These are phyloP conservation scores for Neoboletus magnificus DNA, from an alignment of 768 basidiomycete species.

Conservation along the genomic window DNA sequence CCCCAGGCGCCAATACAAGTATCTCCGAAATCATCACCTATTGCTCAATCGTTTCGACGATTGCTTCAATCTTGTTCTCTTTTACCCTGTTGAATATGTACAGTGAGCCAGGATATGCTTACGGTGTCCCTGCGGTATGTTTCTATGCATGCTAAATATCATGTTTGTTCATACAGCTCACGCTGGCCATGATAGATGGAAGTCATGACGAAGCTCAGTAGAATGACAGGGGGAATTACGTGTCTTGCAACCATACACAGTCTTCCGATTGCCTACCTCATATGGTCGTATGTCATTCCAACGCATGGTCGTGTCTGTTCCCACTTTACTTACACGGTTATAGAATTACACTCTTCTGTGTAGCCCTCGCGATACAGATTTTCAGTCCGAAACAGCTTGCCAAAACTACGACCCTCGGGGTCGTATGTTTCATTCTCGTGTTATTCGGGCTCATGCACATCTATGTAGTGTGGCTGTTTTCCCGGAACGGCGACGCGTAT, in stretches of 20 bases:
- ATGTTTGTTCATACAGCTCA: background rate
- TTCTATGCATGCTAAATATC: background rate
- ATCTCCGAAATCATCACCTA: background rate
- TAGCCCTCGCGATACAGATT: slow-evolving; percentile 7
- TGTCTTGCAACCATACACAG: slow-evolving; percentile 14
- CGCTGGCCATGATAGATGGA: background rate
- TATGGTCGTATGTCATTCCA: slow-evolving; percentile 13
- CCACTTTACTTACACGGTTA: background rate
- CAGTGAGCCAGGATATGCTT: background rate
- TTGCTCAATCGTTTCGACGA: background rate
- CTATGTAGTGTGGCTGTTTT: too few relatives aligned
- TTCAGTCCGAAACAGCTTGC: background rate
- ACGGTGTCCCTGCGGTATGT: background rate
- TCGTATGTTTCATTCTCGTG: background rate
- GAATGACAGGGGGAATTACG: background rate
- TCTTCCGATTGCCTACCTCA: slow-evolving; percentile 9
- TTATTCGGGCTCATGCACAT: background rate
- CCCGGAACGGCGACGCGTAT: too few relatives aligned
- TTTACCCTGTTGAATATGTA: background rate
- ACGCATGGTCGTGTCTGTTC: background rate
- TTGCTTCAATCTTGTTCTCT: background rate
- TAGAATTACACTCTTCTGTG: slow-evolving; percentile 8
- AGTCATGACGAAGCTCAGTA: background rate
- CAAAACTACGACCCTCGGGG: background rate
- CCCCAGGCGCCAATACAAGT: background rate